A percentile compares a stretch with the other conserved stretches of the same genome.
phyloP scores from a whole-genome alignment of 768 basidiomycete genomes.

The Termitomyces sp. region DNA sequence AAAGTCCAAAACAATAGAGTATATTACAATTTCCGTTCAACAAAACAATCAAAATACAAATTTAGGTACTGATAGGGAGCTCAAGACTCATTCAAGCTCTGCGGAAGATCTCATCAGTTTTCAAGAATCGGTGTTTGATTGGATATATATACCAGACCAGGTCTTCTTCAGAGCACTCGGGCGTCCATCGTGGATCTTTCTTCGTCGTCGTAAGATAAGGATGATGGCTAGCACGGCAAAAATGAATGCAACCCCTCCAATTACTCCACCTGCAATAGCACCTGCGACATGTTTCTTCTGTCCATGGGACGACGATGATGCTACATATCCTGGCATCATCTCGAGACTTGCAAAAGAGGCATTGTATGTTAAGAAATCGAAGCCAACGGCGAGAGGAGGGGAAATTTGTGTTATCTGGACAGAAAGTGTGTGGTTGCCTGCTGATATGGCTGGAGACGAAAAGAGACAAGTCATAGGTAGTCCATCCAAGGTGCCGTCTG shows the following conservation, averaged over 20 bases:
- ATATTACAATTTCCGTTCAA: neutral
- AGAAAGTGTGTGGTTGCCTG: conserved; percentile 33
- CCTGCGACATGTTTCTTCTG: neutral
- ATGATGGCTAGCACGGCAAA: neutral
- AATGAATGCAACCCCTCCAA: conserved; percentile 12
- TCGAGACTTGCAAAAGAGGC: conserved; percentile 26
- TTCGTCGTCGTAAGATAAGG: neutral
- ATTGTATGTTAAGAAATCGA: conserved; percentile 40
- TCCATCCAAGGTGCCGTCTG: conserved; percentile 24
- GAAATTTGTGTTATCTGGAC: conserved; percentile 35
- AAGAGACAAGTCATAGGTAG: conserved; percentile 33
- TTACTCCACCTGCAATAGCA: conserved; percentile 15
- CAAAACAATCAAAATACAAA: neutral
- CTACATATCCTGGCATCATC: conserved; percentile 13
- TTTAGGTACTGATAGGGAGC: too few species aligned
- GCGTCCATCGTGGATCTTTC: neutral
- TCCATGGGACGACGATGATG: neutral
- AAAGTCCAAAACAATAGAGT: neutral
- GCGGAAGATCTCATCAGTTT: neutral
- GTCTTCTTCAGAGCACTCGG: neutral
- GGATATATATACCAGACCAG: conserved; percentile 7
- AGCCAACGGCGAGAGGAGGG: conserved; percentile 26
- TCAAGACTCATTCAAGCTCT: conserved; percentile 1
- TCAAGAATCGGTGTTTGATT: neutral
- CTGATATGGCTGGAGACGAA: conserved; percentile 24